phyloP scores from a whole-genome alignment of 78 protist genomes.

The Dictyostelium purpureum region DNA sequence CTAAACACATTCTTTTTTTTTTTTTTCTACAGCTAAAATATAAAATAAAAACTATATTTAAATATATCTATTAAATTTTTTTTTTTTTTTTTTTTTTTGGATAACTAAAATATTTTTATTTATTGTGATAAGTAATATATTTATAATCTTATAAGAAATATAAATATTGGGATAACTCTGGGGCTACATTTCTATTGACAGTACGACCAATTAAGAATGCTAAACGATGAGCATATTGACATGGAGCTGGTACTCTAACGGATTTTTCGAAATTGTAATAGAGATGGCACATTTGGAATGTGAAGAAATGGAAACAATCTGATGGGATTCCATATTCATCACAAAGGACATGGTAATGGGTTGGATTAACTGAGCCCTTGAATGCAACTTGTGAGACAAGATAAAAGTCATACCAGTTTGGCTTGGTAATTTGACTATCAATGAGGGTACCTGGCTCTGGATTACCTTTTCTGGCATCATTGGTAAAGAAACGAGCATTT shows the following conservation, averaged over 20 bases:
- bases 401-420: slow-evolving; percentile 52
- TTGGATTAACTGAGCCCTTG: slow-evolving; percentile 66
- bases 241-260: slow-evolving; percentile 20
- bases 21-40: no score
- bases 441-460: slow-evolving; percentile 70
- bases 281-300: slow-evolving; percentile 10
- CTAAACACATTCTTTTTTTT: no score
- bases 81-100: no score
- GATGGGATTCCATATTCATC: slow-evolving; percentile 12
- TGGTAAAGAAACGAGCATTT: slow-evolving; percentile 51
- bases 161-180: slow-evolving; percentile 6
- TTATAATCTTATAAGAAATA: slow-evolving; percentile 25
- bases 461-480: not conserved
- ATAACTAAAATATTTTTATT: no score
- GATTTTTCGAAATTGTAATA: slow-evolving; percentile 42
- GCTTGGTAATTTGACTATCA: not conserved
- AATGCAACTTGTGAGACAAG: slow-evolving; percentile 26
- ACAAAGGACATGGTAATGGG: slow-evolving; percentile 59
- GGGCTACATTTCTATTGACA: not conserved
- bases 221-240: slow-evolving; percentile 40
- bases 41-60: no score
- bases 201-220: slow-evolving; percentile 41
- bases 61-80: no score
- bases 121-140: no score
- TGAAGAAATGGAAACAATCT: slow-evolving; percentile 4